phyloP scores from a whole-genome alignment of 257 asterid species.

The Catharanthus roseus region DNA sequence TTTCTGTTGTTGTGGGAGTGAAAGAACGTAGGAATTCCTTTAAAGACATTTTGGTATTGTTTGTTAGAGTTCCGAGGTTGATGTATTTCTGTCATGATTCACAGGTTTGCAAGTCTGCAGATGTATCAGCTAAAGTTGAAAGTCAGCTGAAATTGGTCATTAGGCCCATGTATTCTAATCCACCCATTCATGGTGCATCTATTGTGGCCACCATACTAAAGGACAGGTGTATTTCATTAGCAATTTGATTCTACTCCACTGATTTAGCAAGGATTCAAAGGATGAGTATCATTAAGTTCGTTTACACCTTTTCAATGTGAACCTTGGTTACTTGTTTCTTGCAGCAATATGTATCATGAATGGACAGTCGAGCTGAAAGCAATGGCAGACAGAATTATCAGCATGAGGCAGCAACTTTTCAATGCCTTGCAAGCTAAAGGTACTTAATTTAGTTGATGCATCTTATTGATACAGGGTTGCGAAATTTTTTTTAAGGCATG shows the following conservation, averaged over 20 bases:
- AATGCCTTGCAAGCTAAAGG: constrained; percentile 61
- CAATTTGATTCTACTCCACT: constrained; percentile 1
- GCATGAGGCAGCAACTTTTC: constrained; percentile 74
- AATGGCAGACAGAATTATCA: constrained; percentile 82
- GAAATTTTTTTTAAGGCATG: not conserved
- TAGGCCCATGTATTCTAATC: constrained; percentile 85
- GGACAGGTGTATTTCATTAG: constrained; percentile 38
- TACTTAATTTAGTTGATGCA: constrained; percentile 10
- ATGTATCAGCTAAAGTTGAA: constrained; percentile 63
- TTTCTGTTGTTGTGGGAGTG: not conserved
- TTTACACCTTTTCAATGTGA: not conserved
- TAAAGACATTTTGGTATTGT: not conserved
- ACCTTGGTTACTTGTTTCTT: not conserved
- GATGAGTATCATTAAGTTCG: not conserved
- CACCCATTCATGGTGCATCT: constrained; percentile 81
- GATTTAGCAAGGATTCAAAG: not conserved
- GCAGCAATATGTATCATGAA: constrained; percentile 56
- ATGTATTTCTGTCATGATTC: not conserved
- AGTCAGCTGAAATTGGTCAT: constrained; percentile 76
- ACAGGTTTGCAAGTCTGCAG: constrained; percentile 61
- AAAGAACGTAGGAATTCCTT: not conserved
- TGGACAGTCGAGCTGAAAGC: constrained; percentile 81
- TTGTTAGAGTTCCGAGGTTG: too few species aligned
- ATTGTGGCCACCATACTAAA: constrained; percentile 66
- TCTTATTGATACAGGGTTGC: not conserved